Evolutionary conservation across 2,329 filamentous ascomycete genomes (phyloP), one percentile per base, ranked within the genome.

Genomic region (Sclerotinia borealis): DNA sequence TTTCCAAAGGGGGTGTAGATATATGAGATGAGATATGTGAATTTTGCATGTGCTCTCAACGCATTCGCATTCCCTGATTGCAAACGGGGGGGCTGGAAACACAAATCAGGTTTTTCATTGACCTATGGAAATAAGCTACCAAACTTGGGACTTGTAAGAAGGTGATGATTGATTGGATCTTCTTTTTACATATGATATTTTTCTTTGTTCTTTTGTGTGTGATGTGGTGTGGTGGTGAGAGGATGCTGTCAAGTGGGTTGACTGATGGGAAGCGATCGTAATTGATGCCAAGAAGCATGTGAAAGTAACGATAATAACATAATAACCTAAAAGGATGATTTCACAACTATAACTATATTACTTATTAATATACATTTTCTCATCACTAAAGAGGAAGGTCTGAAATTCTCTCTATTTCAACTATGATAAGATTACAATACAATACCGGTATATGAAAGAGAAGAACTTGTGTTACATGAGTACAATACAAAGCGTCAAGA

Each of bases 261-360:
- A 47, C 43, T 47, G 43, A 36, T 27, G 31, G 29, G 36, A 31
- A 41, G 54, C 31, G 37, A 31, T 19, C n/a, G 39, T 41, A 25
- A 60, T 52, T 13, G 25, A 22, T 31, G 47, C 58, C 58, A 52
- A 60, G 34, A 31, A 60, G 47, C 58, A 60, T 60, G 58, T 60
- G 58, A 60, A 60, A 39, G 34, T 51, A n/a, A n/a, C n/a, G n/a
- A n/a, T n/a, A n/a, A n/a, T n/a, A n/a, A n/a, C n/a, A n/a, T n/a
- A n/a, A n/a, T n/a, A n/a, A n/a, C n/a, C n/a, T n/a, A n/a, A n/a
- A n/a, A n/a, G n/a, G n/a, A n/a, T n/a, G n/a, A n/a, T n/a, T n/a
- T n/a, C n/a, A n/a, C n/a, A n/a, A n/a, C n/a, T n/a, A n/a, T n/a
- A n/a, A n/a, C n/a, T n/a, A n/a, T n/a, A n/a, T n/a, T n/a, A n/a